Evolutionary conservation across 768 basidiomycete genomes (phyloP), one percentile per base, ranked within the genome.

Genomic region (Amanita muscaria): DNA sequence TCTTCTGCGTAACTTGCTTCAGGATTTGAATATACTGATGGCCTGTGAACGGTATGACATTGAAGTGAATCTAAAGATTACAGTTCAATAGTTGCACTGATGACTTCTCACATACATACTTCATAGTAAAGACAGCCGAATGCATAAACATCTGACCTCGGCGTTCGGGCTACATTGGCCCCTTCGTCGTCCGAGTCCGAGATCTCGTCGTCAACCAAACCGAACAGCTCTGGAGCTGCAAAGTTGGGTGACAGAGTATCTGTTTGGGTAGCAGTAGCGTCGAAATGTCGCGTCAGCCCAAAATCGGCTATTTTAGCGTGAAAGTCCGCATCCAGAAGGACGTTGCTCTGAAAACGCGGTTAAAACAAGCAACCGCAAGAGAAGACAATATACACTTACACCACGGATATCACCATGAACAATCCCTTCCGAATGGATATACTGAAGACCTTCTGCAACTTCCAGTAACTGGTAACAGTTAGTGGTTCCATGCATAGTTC

Each of bases 391-490:
- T n/a, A 22, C 12, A 16, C 33, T 23, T 16, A 29, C 43, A 9
- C 43, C 43, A 16, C 24, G 33, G 9, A 44, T 11, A 16, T 44
- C 43, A 15, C 33, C 43, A 21, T 44, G 43, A 10, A 27, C 18
- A 10, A 44, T 29, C 7, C 43, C 43, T 37, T 44, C 43, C 18
- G 34, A 36, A 27, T 44, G 43, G 15, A 44, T 23, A 36, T 44
- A 44, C 15, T 7, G 25, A 8, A 44, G 10, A 22, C 43, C 43
- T 19, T 44, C 43, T 0, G 43, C 43, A 11, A 44, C 18, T 15
- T 44, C 33, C 15, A 44, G 15, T 14, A 19, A 5, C 21, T 36
- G 22, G n/a, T 12, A 35, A 31, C 3, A 9, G 32, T 24, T n/a
- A 18, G 4, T 15, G 23, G 14, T 6, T 14, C 15, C 9, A 19